These are phyloP conservation scores for Torrubiella hemipterigena DNA, from an alignment of 2,329 filamentous ascomycete genomes.

Conservation along the genomic window DNA sequence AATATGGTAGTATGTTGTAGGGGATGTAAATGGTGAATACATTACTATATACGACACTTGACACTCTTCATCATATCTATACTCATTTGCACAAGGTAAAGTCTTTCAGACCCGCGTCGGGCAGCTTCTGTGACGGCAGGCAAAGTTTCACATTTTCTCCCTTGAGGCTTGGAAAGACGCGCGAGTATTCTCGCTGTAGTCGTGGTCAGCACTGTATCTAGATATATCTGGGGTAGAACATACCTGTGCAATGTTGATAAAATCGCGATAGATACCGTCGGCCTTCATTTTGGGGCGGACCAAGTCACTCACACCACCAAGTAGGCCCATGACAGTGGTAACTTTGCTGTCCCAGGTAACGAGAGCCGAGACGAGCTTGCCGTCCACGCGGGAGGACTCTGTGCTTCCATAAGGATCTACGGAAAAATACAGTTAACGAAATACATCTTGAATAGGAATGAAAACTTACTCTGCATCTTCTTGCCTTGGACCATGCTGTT, in stretches of 20 bases:
- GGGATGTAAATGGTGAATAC: not conserved
- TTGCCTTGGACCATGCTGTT: conserved; percentile 26
- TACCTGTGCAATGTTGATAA: conserved; percentile 17
- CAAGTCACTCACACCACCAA: conserved; percentile 24
- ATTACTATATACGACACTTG: not conserved
- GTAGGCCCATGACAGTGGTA: conserved; percentile 23
- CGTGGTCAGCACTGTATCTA: not conserved
- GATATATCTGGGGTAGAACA: not conserved
- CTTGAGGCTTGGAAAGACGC: conserved; percentile 16
- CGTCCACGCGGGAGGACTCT: conserved; percentile 25
- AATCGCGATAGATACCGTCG: conserved; percentile 25
- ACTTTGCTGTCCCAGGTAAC: conserved; percentile 32
- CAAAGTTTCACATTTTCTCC: conserved; percentile 17
- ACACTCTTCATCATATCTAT: no score
- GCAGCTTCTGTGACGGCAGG: conserved; percentile 12
- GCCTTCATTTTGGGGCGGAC: conserved; percentile 23
- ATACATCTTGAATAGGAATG: not conserved
- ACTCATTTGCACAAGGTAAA: conserved; percentile 12
- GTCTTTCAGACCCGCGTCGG: conserved; percentile 14
- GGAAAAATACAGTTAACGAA: not conserved
- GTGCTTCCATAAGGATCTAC: conserved; percentile 27
- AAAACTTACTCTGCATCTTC: conserved; percentile 28
- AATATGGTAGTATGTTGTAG: no score
- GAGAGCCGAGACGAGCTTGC: conserved; percentile 23
- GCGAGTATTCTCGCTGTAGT: conserved; percentile 15